phyloP scores from a whole-genome alignment of 2,329 filamentous ascomycete genomes.

The Cytospora schulzeri region DNA sequence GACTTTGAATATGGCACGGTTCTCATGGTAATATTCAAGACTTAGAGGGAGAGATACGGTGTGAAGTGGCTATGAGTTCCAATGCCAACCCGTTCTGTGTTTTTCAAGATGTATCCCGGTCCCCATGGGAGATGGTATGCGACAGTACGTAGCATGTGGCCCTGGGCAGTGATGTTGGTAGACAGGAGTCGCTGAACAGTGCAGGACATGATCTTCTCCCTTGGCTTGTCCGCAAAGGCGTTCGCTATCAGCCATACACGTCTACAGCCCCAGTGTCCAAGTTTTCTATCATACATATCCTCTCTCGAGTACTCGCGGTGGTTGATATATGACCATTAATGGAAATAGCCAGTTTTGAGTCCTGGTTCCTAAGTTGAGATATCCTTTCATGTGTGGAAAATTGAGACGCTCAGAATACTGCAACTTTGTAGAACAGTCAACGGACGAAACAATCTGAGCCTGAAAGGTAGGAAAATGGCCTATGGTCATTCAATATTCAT shows the following conservation, averaged over 20 bases:
- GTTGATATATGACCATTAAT: background rate
- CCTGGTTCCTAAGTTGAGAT: background rate
- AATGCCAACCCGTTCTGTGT: too few species aligned
- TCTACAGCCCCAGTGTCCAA: background rate
- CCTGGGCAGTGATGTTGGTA: too few species aligned
- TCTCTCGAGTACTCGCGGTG: background rate
- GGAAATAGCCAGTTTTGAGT: background rate
- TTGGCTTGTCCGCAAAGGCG: too few species aligned
- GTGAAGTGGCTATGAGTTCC: too few species aligned
- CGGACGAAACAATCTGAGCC: background rate
- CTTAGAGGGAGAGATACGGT: too few species aligned
- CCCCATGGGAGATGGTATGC: too few species aligned
- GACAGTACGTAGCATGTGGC: too few species aligned
- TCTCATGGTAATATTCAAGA: too few species aligned
- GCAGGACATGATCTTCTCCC: too few species aligned
- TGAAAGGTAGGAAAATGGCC: background rate
- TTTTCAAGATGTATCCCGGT: too few species aligned
- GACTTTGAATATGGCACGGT: too few species aligned
- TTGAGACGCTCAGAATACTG: background rate
- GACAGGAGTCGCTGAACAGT: too few species aligned
- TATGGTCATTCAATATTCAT: conserved; percentile 5
- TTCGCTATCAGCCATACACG: background rate
- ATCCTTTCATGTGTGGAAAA: background rate
- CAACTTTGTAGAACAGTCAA: background rate
- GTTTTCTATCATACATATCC: background rate